Evolutionary conservation across 1,139 yeast species (phyloP), one percentile per base, ranked within the genome.

Genomic region (Suhomyces maxii): DNA sequence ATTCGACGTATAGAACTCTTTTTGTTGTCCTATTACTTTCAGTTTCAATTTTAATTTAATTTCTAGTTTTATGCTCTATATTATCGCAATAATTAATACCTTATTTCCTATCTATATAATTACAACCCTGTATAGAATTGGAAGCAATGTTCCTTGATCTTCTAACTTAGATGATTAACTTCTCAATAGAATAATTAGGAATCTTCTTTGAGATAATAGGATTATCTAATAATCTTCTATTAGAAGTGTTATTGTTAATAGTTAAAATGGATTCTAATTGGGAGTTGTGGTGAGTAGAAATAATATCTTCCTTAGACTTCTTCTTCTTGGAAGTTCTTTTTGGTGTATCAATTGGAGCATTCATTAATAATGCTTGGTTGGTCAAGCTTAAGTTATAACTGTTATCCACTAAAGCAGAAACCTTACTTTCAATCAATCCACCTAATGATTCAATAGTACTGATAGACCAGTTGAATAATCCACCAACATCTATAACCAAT

Each of bases 401-500:
- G 48, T 82, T 82, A 26, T 70, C 64, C 39, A 76, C 72, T 45
- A 83, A 61, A 1, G 81, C 68, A 12, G 71, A 73, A 31, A 84
- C 72, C 58, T 82, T 82, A 9, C 61, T 54, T 44, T 73, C 75
- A 8, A 86, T 70, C 23, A 76, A 68, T 18, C 57, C 60, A 26
- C 73, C 68, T 48, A 86, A 66, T 37, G 68, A 71, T 12, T 63
- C 60, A 36, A 85, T 67, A 38, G 82, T 74, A 9, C 69, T 69
- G 26, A 69, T 69, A 43, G 77, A 76, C 81, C 87, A 83, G 34
- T 83, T 79, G 57, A 85, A 80, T 39, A 86, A 66, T 0, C 95
- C 95, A 45, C 85, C 86, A 7, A 87, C 83, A 61, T 86, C 95
- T 46, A 87, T 76, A 39, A 86, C 74, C 32, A 83, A 74, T 44